Conservation (phyloP, 2,329 filamentous ascomycete genomes). For the Penicillium sumatraense region DNA sequence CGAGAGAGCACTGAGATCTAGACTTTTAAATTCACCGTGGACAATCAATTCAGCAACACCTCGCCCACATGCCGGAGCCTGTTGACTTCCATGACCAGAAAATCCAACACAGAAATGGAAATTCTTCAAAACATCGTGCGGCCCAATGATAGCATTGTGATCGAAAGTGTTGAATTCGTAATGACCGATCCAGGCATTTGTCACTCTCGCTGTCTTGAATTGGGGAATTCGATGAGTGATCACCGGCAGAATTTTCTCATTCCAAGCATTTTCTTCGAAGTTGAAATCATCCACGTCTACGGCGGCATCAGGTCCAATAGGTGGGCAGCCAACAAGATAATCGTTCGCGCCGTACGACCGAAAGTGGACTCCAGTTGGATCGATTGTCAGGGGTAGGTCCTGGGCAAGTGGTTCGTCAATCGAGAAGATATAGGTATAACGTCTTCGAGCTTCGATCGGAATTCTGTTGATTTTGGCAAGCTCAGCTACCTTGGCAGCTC, state of each 20-base stretch:
- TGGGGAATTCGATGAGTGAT: constrained; percentile 17
- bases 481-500: neutral
- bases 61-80: constrained; percentile 21
- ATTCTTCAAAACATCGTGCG: constrained; percentile 12
- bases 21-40: constrained; percentile 15
- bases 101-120: constrained; percentile 21
- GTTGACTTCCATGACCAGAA: constrained; percentile 10
- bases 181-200: constrained; percentile 21
- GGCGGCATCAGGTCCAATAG: constrained; percentile 17
- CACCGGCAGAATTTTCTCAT: constrained; percentile 18
- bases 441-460: constrained; percentile 18
- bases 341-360: constrained; percentile 17
- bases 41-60: constrained; percentile 18
- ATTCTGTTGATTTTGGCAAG: constrained; percentile 3
- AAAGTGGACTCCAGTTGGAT: constrained; percentile 20
- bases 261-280: constrained; percentile 19
- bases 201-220: constrained; percentile 15
- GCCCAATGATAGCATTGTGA: constrained; percentile 20
- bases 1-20: constrained; percentile 4
- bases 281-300: constrained; percentile 22
- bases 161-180: constrained; percentile 27
- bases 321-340: constrained; percentile 22
- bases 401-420: constrained; percentile 16
- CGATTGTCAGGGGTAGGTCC: constrained; percentile 21
- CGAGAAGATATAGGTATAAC: constrained; percentile 23